phyloP scores from a whole-genome alignment of 257 asterid species.

The Gentiana macrophylla region DNA sequence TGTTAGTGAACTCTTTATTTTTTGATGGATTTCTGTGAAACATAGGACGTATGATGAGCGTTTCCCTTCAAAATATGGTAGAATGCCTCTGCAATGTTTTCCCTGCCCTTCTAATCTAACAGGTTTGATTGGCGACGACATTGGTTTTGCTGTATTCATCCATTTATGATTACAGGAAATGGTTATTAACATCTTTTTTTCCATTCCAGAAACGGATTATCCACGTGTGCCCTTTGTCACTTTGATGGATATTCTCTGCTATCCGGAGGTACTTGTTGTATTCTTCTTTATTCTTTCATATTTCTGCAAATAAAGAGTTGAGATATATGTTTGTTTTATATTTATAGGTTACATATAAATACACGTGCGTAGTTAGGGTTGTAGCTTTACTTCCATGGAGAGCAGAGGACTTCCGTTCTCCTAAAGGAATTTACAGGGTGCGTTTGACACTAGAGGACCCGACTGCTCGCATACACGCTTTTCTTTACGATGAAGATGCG shows the following conservation, averaged over 20 bases:
- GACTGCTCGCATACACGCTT: too few species aligned
- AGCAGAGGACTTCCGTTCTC: constrained; percentile 29
- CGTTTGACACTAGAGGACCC: too few species aligned
- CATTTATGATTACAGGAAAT: constrained; percentile 14
- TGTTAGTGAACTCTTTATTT: background rate
- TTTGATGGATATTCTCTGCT: constrained; percentile 61
- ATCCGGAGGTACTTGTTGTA: constrained; percentile 44
- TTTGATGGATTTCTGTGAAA: constrained; percentile 9
- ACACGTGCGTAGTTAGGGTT: constrained; percentile 60
- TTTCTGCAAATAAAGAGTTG: background rate
- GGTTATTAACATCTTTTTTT: constrained; percentile 9
- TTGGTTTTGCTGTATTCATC: background rate
- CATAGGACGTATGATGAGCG: constrained; percentile 51
- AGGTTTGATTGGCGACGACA: constrained; percentile 31
- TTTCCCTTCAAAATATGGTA: constrained; percentile 28
- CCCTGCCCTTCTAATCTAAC: constrained; percentile 58
- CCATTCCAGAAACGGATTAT: constrained; percentile 42
- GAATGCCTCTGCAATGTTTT: constrained; percentile 56
- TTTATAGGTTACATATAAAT: constrained; percentile 52
- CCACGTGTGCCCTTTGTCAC: constrained; percentile 48
- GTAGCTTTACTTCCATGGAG: constrained; percentile 59
- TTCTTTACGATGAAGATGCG: too few species aligned
- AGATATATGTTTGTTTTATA: background rate
- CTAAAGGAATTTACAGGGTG: too few species aligned
- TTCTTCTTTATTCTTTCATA: too few species aligned